A percentile compares a stretch with the other conserved stretches of the same genome.
phyloP scores from a whole-genome alignment of 352 stramenopile genomes.

The Globisporangium barbulae region DNA sequence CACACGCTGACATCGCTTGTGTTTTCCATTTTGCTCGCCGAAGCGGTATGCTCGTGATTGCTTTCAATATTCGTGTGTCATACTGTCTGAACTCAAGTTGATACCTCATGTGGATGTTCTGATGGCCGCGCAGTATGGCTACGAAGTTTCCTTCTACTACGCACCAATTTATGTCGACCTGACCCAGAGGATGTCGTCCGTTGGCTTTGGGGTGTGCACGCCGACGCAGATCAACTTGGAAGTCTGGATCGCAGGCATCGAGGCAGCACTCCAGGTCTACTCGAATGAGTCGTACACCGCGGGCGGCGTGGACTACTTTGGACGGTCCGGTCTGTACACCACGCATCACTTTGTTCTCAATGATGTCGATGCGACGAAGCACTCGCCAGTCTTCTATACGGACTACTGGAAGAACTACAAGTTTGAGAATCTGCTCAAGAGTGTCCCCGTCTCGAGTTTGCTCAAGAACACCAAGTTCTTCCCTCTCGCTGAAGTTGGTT shows the following conservation, averaged over 20 bases:
- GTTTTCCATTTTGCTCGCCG: slow-evolving; percentile 8
- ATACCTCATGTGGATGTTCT: too few species aligned
- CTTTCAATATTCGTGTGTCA: too few species aligned
- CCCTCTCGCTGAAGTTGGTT: slow-evolving; percentile 16
- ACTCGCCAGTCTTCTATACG: neutral
- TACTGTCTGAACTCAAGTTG: too few species aligned
- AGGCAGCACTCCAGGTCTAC: slow-evolving; percentile 34
- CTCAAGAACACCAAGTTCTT: slow-evolving; percentile 21
- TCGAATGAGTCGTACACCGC: slow-evolving; percentile 39
- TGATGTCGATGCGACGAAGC: neutral
- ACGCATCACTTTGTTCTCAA: slow-evolving; percentile 32
- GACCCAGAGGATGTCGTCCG: slow-evolving; percentile 36
- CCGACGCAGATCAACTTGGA: slow-evolving; percentile 52
- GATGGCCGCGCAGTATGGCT: slow-evolving; percentile 29
- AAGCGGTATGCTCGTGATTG: slow-evolving; percentile 18
- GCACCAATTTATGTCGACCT: slow-evolving; percentile 8
- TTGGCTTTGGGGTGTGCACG: slow-evolving; percentile 25
- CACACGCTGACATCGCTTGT: slow-evolving; percentile 3
- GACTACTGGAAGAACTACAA: slow-evolving; percentile 46
- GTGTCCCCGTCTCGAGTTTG: slow-evolving; percentile 4
- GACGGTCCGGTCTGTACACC: slow-evolving; percentile 41
- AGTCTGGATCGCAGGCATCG: slow-evolving; percentile 38
- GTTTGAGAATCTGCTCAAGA: slow-evolving; percentile 26
- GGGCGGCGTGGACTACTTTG: slow-evolving; percentile 35
- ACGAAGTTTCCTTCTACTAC: slow-evolving; percentile 28